Evolutionary conservation across 306 rosid genomes (phyloP).

Genomic region (Acacia confusa): DNA sequence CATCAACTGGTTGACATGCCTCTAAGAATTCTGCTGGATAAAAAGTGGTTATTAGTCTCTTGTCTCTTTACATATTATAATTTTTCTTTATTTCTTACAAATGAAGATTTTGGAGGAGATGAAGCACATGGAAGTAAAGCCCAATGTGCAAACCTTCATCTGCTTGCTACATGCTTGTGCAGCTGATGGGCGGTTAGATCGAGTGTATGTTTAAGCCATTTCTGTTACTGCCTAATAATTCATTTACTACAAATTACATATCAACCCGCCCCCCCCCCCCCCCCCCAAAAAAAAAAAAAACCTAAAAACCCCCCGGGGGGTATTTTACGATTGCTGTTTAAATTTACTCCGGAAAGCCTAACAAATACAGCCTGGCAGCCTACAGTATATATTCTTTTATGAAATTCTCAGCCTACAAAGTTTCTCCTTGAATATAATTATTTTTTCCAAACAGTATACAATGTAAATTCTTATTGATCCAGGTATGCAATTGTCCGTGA

Average conservation of each 20-base stretch:
- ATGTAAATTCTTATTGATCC: slow-evolving; percentile 32
- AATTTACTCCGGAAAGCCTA: slow-evolving; percentile 1
- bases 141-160: slow-evolving; percentile 73
- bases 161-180: slow-evolving; percentile 95
- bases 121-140: slow-evolving; percentile 77
- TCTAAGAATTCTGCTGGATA: slow-evolving; percentile 1
- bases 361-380: not conserved
- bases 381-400: not conserved
- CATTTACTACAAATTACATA: not conserved
- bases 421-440: not conserved
- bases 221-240: slow-evolving; percentile 12
- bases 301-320: too few species aligned
- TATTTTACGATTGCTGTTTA: slow-evolving; percentile 5
- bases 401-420: not conserved
- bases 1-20: not conserved
- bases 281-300: not conserved
- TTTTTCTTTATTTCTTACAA: slow-evolving; percentile 23
- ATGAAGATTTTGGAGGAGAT: slow-evolving; percentile 86
- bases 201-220: slow-evolving; percentile 60
- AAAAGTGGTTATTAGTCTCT: slow-evolving; percentile 13
- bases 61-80: slow-evolving; percentile 1
- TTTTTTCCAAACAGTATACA: not conserved
- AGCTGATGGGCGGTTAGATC: slow-evolving; percentile 74
- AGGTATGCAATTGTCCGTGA: slow-evolving; percentile 92
- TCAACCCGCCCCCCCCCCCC: not conserved